Evolutionary conservation across 129 eudicot species (phyloP).

Genomic region (Flaveria sonorensis): DNA sequence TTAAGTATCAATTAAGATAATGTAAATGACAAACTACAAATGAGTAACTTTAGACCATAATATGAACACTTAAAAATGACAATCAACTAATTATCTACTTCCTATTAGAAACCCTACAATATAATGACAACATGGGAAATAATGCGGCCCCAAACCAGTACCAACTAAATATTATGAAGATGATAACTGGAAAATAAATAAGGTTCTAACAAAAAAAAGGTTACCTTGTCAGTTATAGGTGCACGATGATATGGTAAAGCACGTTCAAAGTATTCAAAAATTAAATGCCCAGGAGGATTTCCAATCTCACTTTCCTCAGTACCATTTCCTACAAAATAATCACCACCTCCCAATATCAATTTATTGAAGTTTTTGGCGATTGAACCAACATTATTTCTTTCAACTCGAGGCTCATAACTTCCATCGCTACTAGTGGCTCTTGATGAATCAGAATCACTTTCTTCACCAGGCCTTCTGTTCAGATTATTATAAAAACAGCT

Average conservation of each 20-base stretch:
- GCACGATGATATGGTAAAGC: slow-evolving; percentile 83
- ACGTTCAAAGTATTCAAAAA: slow-evolving; percentile 71
- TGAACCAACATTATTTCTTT: slow-evolving; percentile 35
- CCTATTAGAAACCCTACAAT: background rate
- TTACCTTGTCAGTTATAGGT: slow-evolving; percentile 89
- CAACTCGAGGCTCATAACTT: slow-evolving; percentile 54
- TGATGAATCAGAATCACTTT: slow-evolving; percentile 85
- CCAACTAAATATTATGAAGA: background rate
- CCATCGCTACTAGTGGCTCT: slow-evolving; percentile 71
- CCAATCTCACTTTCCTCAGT: slow-evolving; percentile 57
- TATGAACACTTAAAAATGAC: slow-evolving; percentile 8
- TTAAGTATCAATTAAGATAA: background rate
- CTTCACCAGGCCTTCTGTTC: slow-evolving; percentile 74
- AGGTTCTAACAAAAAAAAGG: slow-evolving; percentile 3
- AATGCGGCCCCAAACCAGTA: too few species aligned
- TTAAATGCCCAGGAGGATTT: slow-evolving; percentile 74
- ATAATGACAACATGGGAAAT: slow-evolving; percentile 4
- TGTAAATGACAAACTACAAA: background rate
- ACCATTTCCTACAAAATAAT: slow-evolving; percentile 39
- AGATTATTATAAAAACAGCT: background rate
- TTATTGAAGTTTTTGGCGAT: slow-evolving; percentile 37
- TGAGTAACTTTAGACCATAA: background rate
- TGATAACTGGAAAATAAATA: background rate
- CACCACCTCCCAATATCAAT: slow-evolving; percentile 29
- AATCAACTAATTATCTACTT: slow-evolving; percentile 4